phyloP scores from a whole-genome alignment of 2,329 filamentous ascomycete genomes.

The Phoma sp. region DNA sequence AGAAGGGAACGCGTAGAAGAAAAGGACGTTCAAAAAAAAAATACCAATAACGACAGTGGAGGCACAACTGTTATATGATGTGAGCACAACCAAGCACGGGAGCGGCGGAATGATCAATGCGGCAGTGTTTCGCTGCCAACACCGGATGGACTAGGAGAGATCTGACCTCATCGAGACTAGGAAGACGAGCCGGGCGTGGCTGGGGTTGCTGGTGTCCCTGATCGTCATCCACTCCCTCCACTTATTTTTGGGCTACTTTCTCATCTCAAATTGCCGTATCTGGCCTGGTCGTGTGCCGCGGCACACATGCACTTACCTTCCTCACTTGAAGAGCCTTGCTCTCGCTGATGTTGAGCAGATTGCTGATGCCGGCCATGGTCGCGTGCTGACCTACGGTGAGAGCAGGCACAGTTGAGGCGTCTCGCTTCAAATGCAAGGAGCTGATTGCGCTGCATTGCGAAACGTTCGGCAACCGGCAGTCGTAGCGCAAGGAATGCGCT shows the following conservation, averaged over 20 bases:
- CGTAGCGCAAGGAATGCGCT: constrained; percentile 9
- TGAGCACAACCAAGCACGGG: constrained; percentile 12
- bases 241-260: constrained; percentile 11
- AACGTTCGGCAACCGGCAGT: constrained; percentile 16
- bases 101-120: constrained; percentile 15
- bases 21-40: neutral
- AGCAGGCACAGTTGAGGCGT: constrained; percentile 1
- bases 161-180: constrained; percentile 21
- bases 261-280: constrained; percentile 10
- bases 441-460: constrained; percentile 13
- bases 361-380: neutral
- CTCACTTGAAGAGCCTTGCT: neutral
- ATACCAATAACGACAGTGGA: neutral
- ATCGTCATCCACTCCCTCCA: constrained; percentile 14
- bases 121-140: constrained; percentile 17
- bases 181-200: constrained; percentile 11
- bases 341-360: neutral
- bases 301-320: neutral
- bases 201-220: constrained; percentile 18
- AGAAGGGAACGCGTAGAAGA: constrained; percentile 2
- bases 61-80: constrained; percentile 13
- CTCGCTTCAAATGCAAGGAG: constrained; percentile 9
- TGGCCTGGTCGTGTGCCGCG: neutral
- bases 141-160: constrained; percentile 20
- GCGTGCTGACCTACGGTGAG: neutral